Conservation (phyloP, 805 yeast species). For the Starmerella vaccinii region DNA sequence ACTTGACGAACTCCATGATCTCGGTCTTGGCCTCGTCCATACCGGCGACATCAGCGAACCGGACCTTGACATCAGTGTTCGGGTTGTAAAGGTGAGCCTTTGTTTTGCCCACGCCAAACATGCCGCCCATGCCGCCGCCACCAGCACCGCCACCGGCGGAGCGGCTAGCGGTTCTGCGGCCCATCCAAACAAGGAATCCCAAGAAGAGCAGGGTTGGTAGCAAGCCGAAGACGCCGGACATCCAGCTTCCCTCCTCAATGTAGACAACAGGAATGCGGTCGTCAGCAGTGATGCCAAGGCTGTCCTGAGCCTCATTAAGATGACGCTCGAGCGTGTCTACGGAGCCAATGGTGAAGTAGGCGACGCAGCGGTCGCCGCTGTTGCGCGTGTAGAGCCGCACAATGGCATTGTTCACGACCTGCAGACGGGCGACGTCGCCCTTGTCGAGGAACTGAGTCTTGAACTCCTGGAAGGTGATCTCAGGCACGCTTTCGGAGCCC, state of each 20-base stretch:
- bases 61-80: constrained; percentile 69
- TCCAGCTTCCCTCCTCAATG: constrained; percentile 54
- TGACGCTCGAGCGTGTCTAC: constrained; percentile 78
- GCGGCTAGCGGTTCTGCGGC: constrained; percentile 36
- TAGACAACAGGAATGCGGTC: constrained; percentile 73
- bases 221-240: constrained; percentile 56
- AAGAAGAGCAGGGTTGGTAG: constrained; percentile 71
- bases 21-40: constrained; percentile 91
- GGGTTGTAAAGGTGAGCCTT: constrained; percentile 69
- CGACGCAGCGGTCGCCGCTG: constrained; percentile 36
- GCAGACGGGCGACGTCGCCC: constrained; percentile 64
- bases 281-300: constrained; percentile 51
- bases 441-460: constrained; percentile 64
- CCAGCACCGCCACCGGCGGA: constrained; percentile 35
- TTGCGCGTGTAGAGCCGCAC: constrained; percentile 36
- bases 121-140: constrained; percentile 52
- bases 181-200: constrained; percentile 66
- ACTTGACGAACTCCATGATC: constrained; percentile 89
- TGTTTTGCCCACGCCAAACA: constrained; percentile 61
- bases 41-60: constrained; percentile 87
- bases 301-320: constrained; percentile 61
- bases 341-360: constrained; percentile 78
- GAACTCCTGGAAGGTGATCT: constrained; percentile 69
- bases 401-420: constrained; percentile 59
- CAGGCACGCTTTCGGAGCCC: constrained; percentile 24